Base-by-base conservation (phyloP, 2,329 filamentous ascomycete species). In the Clarireedia paspali region DNA sequence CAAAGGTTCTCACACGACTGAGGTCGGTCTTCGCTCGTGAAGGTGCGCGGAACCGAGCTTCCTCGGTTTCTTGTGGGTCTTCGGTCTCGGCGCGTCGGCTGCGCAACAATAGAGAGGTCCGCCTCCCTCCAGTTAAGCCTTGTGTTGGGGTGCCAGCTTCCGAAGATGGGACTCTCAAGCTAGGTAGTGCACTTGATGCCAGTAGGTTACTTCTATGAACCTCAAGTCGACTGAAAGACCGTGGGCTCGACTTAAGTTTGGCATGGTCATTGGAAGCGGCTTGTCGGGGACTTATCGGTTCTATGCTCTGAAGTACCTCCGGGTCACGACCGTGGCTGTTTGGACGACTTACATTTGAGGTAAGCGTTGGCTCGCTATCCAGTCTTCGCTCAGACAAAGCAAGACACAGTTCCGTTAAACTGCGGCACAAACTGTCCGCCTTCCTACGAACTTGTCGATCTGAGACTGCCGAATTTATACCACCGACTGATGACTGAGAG, bases 391-490 rank as follows among this genome's bases (percentile, higher is more conserved):
- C 87, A 30, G 85, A 84, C 53, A 99, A 75, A 0, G 91, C 88
- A 55, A 99, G 81, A 68, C 90, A 96, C 6, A 99, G 77, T 70
- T 99, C 94, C 0, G 92, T 97, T 62, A 99, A 74, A 66, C 88
- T 94, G 53, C 92, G 87, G 70, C 94, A 97, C 68, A 99, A 84
- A 67, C 88, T 91, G 68, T 99, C 92, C 27, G 90, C 89, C 71
- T 96, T 96, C 60, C 92, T 84, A 49, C 91, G 84, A 15, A 96
- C 77, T 68, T 95, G 89, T 50, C 94, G 83, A 68, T 99, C 92
- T 1, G 88, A 85, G 10, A 84, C 72, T 12, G 73, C 71, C 24
- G 57, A 52, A 23, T 57, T 67, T 64, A 47, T 66, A 60, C 50
- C 72, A 38, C 53, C 73, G 71, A 36, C 74, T 72, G 30, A 85